Evolutionary conservation across 2,329 filamentous ascomycete species (phyloP).

Genomic region (Nemania bipapillata): DNA sequence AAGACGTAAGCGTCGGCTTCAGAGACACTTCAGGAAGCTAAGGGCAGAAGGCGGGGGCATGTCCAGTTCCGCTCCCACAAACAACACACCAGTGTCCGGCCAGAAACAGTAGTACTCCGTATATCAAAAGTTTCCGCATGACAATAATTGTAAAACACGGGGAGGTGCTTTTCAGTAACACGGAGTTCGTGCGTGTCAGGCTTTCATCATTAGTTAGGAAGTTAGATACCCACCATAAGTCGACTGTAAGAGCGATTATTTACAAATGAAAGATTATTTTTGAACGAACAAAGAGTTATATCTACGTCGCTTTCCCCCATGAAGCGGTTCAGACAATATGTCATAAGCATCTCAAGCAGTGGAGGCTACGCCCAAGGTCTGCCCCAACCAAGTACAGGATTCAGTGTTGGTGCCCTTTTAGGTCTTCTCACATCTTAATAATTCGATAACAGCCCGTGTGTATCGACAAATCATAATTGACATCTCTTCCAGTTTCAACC

Average conservation of each 20-base stretch:
- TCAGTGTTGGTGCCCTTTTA: not conserved
- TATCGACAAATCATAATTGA: not conserved
- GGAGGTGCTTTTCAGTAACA: not conserved
- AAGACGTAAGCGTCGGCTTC: conserved; percentile 24
- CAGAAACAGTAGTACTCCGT: conserved; percentile 33
- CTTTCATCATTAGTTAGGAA: conserved; percentile 3
- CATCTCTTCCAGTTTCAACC: not conserved
- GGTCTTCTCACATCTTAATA: not conserved
- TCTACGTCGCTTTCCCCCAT: not conserved
- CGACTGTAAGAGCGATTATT: not conserved
- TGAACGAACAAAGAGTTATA: not conserved
- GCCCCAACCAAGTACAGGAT: not conserved
- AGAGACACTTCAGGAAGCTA: conserved; percentile 34
- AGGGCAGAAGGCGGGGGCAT: conserved; percentile 29
- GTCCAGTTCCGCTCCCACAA: conserved; percentile 30
- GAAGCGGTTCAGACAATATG: not conserved
- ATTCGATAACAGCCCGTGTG: not conserved
- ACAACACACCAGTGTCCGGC: conserved; percentile 40
- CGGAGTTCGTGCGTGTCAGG: conserved; percentile 19
- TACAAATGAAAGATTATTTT: not conserved
- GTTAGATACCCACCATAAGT: conserved; percentile 22
- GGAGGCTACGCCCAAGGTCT: not conserved
- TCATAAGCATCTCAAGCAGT: not conserved
- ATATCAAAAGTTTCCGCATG: not conserved
- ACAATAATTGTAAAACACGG: too few species aligned